These are phyloP conservation scores for Datura wrightii DNA, from an alignment of 257 asterid species.

Conservation along the genomic window DNA sequence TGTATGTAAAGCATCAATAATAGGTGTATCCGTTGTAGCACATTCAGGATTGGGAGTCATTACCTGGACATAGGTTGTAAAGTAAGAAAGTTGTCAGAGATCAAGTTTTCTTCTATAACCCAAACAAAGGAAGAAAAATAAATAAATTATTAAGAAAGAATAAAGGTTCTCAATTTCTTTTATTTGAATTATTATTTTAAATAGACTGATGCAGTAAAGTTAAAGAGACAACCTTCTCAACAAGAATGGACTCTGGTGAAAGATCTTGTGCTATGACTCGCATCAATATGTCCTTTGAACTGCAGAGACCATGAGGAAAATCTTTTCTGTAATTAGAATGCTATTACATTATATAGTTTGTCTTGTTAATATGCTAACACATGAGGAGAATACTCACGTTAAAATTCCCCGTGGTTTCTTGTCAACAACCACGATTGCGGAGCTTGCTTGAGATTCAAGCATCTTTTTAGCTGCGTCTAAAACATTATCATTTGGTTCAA, in stretches of 20 bases:
- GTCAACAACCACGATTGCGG: slow-evolving; percentile 73
- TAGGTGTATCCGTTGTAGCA: slow-evolving; percentile 78
- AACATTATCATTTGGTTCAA: slow-evolving; percentile 77
- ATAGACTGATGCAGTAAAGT: slow-evolving; percentile 3
- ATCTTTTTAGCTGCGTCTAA: slow-evolving; percentile 77
- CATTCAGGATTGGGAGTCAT: slow-evolving; percentile 97
- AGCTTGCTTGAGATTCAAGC: slow-evolving; percentile 67
- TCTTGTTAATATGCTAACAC: not conserved
- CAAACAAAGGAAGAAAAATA: not conserved
- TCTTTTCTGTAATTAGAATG: not conserved
- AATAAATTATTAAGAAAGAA: not conserved
- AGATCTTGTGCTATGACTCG: slow-evolving; percentile 84
- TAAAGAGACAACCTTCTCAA: slow-evolving; percentile 64
- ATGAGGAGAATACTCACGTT: slow-evolving; percentile 41
- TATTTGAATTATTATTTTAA: not conserved
- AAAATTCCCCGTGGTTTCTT: slow-evolving; percentile 85
- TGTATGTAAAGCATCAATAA: slow-evolving; percentile 91
- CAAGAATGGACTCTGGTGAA: slow-evolving; percentile 71
- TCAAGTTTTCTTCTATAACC: not conserved
- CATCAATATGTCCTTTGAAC: slow-evolving; percentile 91
- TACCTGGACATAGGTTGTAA: slow-evolving; percentile 54
- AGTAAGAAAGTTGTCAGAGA: not conserved
- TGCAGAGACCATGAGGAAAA: slow-evolving; percentile 35
- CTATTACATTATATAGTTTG: not conserved
- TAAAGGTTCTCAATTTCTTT: not conserved